Conservation (phyloP, 2,329 filamentous ascomycete species). For the Penicillium rolfsii region DNA sequence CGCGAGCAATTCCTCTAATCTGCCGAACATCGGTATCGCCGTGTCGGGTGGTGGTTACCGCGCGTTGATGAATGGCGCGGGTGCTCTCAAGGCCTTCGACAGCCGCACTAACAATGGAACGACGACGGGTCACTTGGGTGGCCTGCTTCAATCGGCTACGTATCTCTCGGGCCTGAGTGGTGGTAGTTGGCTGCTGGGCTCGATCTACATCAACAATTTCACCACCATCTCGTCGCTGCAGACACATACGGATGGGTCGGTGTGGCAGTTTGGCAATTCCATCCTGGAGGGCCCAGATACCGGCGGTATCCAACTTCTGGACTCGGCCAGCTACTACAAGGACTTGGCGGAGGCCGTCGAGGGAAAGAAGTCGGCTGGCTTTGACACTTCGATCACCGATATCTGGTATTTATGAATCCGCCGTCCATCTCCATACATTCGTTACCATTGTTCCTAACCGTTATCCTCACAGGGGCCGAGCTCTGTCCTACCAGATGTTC, state of each 20-base stretch:
- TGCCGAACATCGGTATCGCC: conserved; percentile 75
- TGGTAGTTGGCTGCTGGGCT: conserved; percentile 82
- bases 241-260: conserved; percentile 24
- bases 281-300: conserved; percentile 54
- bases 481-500: conserved; percentile 83
- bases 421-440: no score
- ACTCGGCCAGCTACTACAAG: conserved; percentile 64
- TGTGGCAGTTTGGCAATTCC: conserved; percentile 39
- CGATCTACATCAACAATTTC: conserved; percentile 80
- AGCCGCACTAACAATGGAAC: conserved; percentile 67
- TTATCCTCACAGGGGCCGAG: conserved; percentile 60
- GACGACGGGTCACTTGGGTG: conserved; percentile 70
- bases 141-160: conserved; percentile 78
- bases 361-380: conserved; percentile 66
- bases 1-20: conserved; percentile 57
- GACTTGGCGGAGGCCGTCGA: conserved; percentile 62
- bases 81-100: conserved; percentile 79
- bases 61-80: conserved; percentile 85
- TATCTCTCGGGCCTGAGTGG: conserved; percentile 83
- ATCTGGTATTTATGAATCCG: conserved; percentile 62
- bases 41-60: conserved; percentile 85
- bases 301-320: conserved; percentile 45
- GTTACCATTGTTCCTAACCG: no score
- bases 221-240: conserved; percentile 60
- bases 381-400: conserved; percentile 76